phyloP scores from a whole-genome alignment of 345 rosid genomes.

The Firmiana major region DNA sequence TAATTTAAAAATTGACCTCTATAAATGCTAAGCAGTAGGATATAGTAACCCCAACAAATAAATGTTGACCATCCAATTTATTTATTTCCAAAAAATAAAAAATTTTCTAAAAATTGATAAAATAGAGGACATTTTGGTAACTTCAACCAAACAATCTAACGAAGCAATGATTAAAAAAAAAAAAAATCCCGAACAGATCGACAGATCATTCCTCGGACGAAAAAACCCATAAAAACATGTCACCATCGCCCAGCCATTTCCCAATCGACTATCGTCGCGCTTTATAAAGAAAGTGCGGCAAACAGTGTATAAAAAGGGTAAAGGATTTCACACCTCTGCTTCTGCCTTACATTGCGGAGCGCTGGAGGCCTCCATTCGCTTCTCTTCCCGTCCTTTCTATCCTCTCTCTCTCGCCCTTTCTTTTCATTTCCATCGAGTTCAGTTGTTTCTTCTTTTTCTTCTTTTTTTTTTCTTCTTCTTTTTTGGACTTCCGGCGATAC shows the following conservation, averaged over 20 bases:
- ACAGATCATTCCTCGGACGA: neutral
- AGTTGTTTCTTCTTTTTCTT: neutral
- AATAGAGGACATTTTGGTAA: neutral
- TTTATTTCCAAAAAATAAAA: too few species aligned
- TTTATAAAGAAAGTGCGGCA: neutral
- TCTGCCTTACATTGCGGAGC: conserved; percentile 22
- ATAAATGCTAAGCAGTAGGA: too few species aligned
- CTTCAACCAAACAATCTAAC: neutral
- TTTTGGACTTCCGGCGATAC: conserved; percentile 17
- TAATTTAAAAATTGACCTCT: too few species aligned
- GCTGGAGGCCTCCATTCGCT: neutral
- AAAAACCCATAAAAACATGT: neutral
- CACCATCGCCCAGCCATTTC: neutral
- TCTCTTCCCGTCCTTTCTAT: neutral
- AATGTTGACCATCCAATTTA: too few species aligned
- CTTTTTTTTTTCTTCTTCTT: neutral
- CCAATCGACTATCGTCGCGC: neutral
- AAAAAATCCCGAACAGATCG: neutral
- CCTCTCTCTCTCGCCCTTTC: neutral
- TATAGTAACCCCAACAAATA: too few species aligned
- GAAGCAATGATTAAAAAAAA: neutral
- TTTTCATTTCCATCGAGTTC: neutral
- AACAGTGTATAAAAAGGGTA: neutral
- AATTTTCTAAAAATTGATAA: neutral
- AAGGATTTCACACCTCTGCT: conserved; percentile 21